phyloP scores from a whole-genome alignment of 177 flowering plant genomes.

The Vitis hybrid region DNA sequence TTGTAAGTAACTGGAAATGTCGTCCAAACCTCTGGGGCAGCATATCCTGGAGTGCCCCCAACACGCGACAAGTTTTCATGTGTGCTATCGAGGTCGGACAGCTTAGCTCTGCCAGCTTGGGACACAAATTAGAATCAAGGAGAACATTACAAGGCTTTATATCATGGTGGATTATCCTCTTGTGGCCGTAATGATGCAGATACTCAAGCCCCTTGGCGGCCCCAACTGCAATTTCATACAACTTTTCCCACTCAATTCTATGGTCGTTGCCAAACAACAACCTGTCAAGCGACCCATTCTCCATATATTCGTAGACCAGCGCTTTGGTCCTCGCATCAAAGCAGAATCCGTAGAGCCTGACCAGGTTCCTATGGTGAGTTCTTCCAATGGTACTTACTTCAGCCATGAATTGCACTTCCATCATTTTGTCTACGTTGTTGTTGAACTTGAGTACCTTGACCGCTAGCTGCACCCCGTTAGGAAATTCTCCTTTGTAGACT shows the following conservation, averaged over 20 bases:
- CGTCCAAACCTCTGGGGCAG: conserved; percentile 4
- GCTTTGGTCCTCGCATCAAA: not conserved
- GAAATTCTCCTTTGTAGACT: not conserved
- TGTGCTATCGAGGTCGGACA: not conserved
- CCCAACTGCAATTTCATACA: no score
- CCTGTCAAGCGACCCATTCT: no score
- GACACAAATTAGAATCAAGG: not conserved
- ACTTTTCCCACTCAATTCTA: no score
- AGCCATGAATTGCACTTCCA: not conserved
- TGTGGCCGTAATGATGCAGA: no score
- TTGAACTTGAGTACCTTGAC: not conserved
- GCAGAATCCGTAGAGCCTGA: not conserved
- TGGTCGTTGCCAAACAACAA: no score
- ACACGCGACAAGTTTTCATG: not conserved
- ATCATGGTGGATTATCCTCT: no score
- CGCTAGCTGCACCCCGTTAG: not conserved
- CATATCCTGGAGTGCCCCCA: conserved; percentile 4
- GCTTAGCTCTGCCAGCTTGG: conserved; percentile 1
- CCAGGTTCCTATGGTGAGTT: not conserved
- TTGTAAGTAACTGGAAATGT: conserved; percentile 6
- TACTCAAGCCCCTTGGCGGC: no score
- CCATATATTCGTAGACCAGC: no score
- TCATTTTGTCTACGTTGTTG: not conserved
- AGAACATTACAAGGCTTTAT: not conserved
- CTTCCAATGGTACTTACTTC: conserved; percentile 2